These are phyloP conservation scores for Chaetomium tenue DNA, from an alignment of 495 filamentous ascomycete species.

Conservation along the genomic window DNA sequence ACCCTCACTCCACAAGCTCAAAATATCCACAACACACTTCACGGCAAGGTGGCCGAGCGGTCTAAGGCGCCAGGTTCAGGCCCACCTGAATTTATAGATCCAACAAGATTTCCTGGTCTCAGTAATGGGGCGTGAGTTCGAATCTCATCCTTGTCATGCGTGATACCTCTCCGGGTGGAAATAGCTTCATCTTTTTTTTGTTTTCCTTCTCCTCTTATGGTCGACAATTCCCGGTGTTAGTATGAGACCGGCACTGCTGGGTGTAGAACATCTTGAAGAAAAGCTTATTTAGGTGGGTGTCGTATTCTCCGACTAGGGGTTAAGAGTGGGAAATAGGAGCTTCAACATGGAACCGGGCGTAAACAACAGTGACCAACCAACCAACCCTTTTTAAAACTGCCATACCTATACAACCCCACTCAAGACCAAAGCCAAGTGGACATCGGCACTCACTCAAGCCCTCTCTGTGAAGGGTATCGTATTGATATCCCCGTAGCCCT, in stretches of 20 bases:
- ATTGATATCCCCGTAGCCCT: neutral
- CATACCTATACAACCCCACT: neutral
- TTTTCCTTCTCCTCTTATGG: too few species aligned
- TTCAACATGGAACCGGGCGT: neutral
- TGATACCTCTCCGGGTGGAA: neutral
- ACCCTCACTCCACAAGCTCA: conserved; percentile 11
- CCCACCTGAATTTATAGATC: conserved; percentile 21
- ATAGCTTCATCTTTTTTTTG: too few species aligned
- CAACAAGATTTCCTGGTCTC: conserved; percentile 19
- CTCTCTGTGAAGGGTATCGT: neutral
- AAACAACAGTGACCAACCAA: too few species aligned
- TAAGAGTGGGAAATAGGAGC: neutral
- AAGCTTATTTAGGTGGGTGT: too few species aligned
- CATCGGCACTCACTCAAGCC: neutral
- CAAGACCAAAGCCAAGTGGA: neutral
- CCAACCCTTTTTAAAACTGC: neutral
- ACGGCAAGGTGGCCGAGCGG: conserved; percentile 28
- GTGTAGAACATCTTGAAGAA: too few species aligned
- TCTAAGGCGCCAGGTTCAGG: conserved; percentile 29
- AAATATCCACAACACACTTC: conserved; percentile 10
- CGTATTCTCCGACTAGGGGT: too few species aligned
- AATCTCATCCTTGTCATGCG: conserved; percentile 24
- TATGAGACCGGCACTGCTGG: too few species aligned
- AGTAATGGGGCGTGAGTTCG: conserved; percentile 26
- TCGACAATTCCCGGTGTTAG: too few species aligned